A percentile compares a stretch with the other conserved stretches of the same genome.
Evolutionary conservation across 129 eudicot species (phyloP).

Genomic region (Flaveria bidentis): DNA sequence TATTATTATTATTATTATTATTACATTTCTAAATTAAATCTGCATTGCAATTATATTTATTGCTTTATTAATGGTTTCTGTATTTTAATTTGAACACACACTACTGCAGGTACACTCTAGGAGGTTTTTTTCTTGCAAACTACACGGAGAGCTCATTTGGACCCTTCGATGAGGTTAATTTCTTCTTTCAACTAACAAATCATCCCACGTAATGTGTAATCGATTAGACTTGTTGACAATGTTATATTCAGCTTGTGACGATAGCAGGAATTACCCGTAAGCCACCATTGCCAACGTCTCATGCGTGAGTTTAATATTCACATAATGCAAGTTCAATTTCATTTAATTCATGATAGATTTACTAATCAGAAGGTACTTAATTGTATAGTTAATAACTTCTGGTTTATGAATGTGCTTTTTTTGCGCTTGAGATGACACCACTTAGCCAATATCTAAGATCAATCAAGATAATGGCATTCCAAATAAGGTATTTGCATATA

Average conservation of each 20-base stretch:
- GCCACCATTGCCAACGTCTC: conserved; percentile 72
- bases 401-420: too few species aligned
- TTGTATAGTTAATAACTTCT: too few species aligned
- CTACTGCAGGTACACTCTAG: conserved; percentile 79
- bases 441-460: too few species aligned
- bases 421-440: too few species aligned
- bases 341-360: too few species aligned
- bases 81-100: conserved; percentile 23
- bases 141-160: conserved; percentile 97
- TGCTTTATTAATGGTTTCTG: conserved; percentile 26
- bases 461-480: too few species aligned
- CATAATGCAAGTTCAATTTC: conserved; percentile 11
- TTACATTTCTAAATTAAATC: background rate
- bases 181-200: conserved; percentile 8
- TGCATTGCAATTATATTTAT: background rate
- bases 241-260: conserved; percentile 81
- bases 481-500: too few species aligned
- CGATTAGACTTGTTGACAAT: background rate
- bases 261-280: conserved; percentile 92
- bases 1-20: too few species aligned
- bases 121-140: conserved; percentile 95
- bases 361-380: too few species aligned
- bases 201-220: background rate
- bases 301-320: conserved; percentile 70
- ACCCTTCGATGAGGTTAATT: conserved; percentile 79